Conservation (phyloP, 192 early-diverging fungal genomes). For the Spinellus fusiger region DNA sequence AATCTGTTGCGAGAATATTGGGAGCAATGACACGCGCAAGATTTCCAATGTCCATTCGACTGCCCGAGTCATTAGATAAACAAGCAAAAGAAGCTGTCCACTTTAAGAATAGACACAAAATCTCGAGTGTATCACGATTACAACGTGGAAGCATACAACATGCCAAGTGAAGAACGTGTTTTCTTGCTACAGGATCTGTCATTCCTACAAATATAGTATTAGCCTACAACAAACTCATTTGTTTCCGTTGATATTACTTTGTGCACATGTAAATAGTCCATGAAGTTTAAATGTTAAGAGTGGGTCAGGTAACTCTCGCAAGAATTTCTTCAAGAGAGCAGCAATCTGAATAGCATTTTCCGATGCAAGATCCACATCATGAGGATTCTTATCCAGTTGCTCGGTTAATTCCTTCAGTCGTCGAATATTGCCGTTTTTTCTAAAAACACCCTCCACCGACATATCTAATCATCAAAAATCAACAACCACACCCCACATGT, state of each 20-base stretch:
- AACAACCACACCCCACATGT: not conserved
- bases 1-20: conserved; percentile 84
- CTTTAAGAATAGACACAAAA: conserved; percentile 82
- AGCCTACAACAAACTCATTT: not conserved
- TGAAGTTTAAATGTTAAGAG: conserved; percentile 87
- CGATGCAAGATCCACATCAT: conserved; percentile 57
- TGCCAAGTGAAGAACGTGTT: conserved; percentile 72
- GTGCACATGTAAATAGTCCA: conserved; percentile 74
- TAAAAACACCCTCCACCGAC: conserved; percentile 90
- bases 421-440: conserved; percentile 97
- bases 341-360: conserved; percentile 89
- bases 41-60: conserved; percentile 91
- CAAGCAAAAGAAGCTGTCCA: conserved; percentile 78
- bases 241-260: conserved; percentile 38
- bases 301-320: conserved; percentile 94
- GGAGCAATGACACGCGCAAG: conserved; percentile 92
- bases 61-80: conserved; percentile 66
- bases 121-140: conserved; percentile 89
- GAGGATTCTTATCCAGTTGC: conserved; percentile 77
- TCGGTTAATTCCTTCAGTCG: conserved; percentile 83
- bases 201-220: conserved; percentile 34
- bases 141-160: conserved; percentile 81
- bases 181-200: conserved; percentile 42
- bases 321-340: conserved; percentile 92
- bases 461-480: conserved; percentile 43